phyloP scores from a whole-genome alignment of 148 eudicot genomes.

The Polygonum aviculare region DNA sequence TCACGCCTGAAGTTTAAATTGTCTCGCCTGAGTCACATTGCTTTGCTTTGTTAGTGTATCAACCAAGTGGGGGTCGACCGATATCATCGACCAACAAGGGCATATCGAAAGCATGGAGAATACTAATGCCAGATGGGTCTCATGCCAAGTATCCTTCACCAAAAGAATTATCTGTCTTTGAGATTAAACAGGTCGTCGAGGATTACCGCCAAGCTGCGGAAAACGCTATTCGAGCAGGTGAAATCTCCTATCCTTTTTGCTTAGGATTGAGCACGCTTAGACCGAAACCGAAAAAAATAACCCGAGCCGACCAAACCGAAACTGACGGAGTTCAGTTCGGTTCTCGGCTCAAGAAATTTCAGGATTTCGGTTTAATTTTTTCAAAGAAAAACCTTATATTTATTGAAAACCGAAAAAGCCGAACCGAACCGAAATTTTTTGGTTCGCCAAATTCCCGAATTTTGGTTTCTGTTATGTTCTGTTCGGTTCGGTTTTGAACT shows the following conservation, averaged over 20 bases:
- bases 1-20: background rate
- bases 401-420: too few species aligned
- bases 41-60: conserved; percentile 45
- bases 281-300: too few species aligned
- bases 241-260: background rate
- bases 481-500: too few species aligned
- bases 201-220: conserved; percentile 69
- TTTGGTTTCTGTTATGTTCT: too few species aligned
- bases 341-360: too few species aligned
- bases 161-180: conserved; percentile 37
- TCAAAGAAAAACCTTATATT: too few species aligned
- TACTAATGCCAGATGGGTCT: conserved; percentile 73
- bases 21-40: background rate
- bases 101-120: conserved; percentile 72
- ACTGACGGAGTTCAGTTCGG: too few species aligned
- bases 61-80: conserved; percentile 63
- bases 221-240: conserved; percentile 87
- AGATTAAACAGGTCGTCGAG: conserved; percentile 45
- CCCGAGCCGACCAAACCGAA: too few species aligned
- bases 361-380: too few species aligned
- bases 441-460: too few species aligned
- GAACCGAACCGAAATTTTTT: too few species aligned
- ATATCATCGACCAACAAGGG: conserved; percentile 80
- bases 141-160: conserved; percentile 52
- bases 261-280: background rate